These are phyloP conservation scores for Claviceps arundinis DNA, from an alignment of 2,329 filamentous ascomycete species.

Conservation along the genomic window DNA sequence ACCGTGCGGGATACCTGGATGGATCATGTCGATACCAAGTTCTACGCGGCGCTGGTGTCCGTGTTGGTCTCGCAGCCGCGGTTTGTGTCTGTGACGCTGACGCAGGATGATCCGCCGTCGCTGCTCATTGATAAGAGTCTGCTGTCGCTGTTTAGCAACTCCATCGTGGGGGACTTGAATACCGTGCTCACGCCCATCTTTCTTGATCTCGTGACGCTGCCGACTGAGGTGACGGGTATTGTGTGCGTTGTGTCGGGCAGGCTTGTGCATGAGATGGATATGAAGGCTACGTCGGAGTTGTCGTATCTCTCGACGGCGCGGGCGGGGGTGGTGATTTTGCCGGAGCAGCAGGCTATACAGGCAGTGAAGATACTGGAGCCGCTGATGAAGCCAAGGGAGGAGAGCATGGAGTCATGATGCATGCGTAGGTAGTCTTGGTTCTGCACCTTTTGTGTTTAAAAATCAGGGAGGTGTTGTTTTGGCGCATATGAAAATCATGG, in stretches of 20 bases:
- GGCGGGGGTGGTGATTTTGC: slow-evolving; percentile 79
- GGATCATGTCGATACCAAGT: slow-evolving; percentile 46
- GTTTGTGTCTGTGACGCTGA: slow-evolving; percentile 63
- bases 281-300: slow-evolving; percentile 53
- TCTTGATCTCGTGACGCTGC: slow-evolving; percentile 67
- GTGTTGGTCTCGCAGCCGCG: slow-evolving; percentile 47
- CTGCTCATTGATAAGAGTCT: slow-evolving; percentile 58
- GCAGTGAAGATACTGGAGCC: slow-evolving; percentile 58
- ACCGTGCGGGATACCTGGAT: slow-evolving; percentile 33
- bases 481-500: no score
- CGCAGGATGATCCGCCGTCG: slow-evolving; percentile 60
- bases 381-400: slow-evolving; percentile 25
- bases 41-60: slow-evolving; percentile 50
- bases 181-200: slow-evolving; percentile 74
- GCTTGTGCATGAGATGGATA: slow-evolving; percentile 58
- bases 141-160: slow-evolving; percentile 52
- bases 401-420: not conserved
- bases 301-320: slow-evolving; percentile 82
- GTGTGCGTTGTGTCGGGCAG: slow-evolving; percentile 85
- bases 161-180: slow-evolving; percentile 62
- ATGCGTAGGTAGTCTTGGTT: not conserved
- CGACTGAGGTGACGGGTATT: slow-evolving; percentile 83
- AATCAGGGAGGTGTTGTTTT: no score
- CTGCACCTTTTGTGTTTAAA: no score
- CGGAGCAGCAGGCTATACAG: slow-evolving; percentile 56